Base-by-base conservation (phyloP, 306 rosid species). In the Fragaria ananassa region DNA sequence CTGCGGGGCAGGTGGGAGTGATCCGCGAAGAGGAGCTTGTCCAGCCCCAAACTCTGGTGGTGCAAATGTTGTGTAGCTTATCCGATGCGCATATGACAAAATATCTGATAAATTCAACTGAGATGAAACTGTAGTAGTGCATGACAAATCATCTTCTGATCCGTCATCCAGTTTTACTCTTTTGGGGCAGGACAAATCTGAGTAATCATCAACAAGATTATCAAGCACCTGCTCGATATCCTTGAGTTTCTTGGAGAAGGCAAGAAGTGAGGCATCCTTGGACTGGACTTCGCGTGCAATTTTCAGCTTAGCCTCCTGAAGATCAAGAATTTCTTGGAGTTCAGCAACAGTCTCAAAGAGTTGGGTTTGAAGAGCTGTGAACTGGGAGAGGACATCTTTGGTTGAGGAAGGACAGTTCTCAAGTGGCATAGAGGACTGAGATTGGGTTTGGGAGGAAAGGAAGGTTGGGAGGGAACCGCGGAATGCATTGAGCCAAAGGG, bases 21-120 rank as follows among this genome's bases (percentile, higher is more conserved):
- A 94, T n/a, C 98, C 92, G 0, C 93, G 93, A 41, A 94, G 93
- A 19, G 95, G 96, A 69, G 83, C 95, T 75, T 85, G 89, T 27
- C 97, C 97, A 4, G 97, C 95, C 29, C 98, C 97, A 47, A 90
- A 93, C 78, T 93, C 97, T 8, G 98, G 98, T 0, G 97, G 97
- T 0, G 98, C 98, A 71, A 94, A 94, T 31, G 98, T 94, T n/a
- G 98, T 94, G 82, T 94, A 94, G 68, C 98, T 91, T 78, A 94
- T 90, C 29, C 79, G 79, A 70, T 94, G 97, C 18, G 97, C 97
- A 81, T 90, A 91, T 4, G 98, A 91, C 51, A 94, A 81, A 77
- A 94, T 85, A 79, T 91, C 89, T 1, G 91, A 77, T 10, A 92
- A 79, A 25, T 83, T 89, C 81, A 94, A 81, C 84, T 80, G 89